A percentile compares a stretch with the other conserved stretches of the same genome.
Conservation (phyloP, 2,329 filamentous ascomycete species). For the Chalara sp. region DNA sequence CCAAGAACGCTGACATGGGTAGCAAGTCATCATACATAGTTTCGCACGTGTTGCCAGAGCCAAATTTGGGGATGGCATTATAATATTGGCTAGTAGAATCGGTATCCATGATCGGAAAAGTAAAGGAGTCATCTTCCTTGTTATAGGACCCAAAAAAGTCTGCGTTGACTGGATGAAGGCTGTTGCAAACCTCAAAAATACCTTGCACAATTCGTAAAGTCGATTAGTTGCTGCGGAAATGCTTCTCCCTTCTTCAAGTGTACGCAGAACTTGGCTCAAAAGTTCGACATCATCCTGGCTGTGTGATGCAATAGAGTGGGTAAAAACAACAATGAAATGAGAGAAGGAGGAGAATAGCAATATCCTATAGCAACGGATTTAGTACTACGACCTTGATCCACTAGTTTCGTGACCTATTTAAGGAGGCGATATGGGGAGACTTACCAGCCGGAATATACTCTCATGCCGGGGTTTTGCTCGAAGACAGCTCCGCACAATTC, state of each 20-base stretch:
- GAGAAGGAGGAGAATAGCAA: conserved; percentile 12
- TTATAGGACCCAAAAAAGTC: conserved; percentile 7
- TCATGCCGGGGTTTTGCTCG: conserved; percentile 5
- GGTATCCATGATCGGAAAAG: neutral
- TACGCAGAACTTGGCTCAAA: conserved; percentile 8
- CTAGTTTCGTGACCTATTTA: neutral
- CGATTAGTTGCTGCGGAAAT: conserved; percentile 7
- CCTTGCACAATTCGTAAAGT: conserved; percentile 10
- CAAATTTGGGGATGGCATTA: neutral
- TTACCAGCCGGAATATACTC: conserved; percentile 12
- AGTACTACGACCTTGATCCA: neutral
- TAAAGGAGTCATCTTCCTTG: conserved; percentile 8
- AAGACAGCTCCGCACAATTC: conserved; percentile 7
- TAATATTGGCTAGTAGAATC: neutral
- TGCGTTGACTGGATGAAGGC: conserved; percentile 7
- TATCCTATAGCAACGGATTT: conserved; percentile 2
- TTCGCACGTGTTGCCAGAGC: neutral
- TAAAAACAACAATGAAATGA: conserved; percentile 14
- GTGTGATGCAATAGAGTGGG: conserved; percentile 10
- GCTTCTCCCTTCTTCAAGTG: conserved; percentile 7
- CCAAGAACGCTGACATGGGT: conserved; percentile 8
- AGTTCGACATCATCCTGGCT: conserved; percentile 7
- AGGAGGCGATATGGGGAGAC: neutral
- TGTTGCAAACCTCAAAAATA: conserved; percentile 11
- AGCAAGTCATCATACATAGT: neutral